phyloP scores from a whole-genome alignment of 1,139 yeast genomes.

The Candida buenavistaensis region DNA sequence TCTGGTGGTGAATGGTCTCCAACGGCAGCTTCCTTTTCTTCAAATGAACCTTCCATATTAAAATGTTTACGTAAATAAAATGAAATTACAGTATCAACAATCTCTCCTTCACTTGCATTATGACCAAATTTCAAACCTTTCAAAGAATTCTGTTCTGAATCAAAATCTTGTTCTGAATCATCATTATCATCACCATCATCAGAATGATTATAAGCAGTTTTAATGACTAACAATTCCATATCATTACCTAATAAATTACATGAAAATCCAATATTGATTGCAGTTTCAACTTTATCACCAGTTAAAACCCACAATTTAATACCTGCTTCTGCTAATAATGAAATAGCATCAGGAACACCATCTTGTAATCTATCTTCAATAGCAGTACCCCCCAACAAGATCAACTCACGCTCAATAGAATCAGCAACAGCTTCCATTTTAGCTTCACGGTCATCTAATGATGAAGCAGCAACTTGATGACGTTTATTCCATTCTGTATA shows the following conservation, averaged over 20 bases:
- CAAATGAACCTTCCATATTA: slow-evolving; percentile 58
- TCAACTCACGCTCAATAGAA: slow-evolving; percentile 45
- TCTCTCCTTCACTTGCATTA: slow-evolving; percentile 22
- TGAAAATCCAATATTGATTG: slow-evolving; percentile 52
- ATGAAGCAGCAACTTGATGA: slow-evolving; percentile 43
- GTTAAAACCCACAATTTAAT: slow-evolving; percentile 53
- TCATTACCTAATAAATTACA: slow-evolving; percentile 51
- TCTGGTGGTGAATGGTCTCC: slow-evolving; percentile 76
- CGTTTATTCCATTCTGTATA: slow-evolving; percentile 45
- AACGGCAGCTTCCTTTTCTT: slow-evolving; percentile 61
- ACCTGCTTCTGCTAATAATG: slow-evolving; percentile 47
- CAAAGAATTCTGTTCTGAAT: slow-evolving; percentile 25
- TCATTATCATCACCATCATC: background rate
- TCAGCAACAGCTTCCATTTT: slow-evolving; percentile 50
- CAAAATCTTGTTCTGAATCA: slow-evolving; percentile 29
- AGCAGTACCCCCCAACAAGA: slow-evolving; percentile 52
- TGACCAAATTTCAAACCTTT: slow-evolving; percentile 34
- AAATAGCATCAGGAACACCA: slow-evolving; percentile 52
- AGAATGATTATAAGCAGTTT: slow-evolving; percentile 24
- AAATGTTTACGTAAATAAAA: slow-evolving; percentile 65
- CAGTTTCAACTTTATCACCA: slow-evolving; percentile 54
- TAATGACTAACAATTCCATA: slow-evolving; percentile 46
- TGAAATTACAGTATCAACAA: slow-evolving; percentile 57
- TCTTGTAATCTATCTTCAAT: slow-evolving; percentile 53
- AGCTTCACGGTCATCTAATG: slow-evolving; percentile 44